Percentiles rank a stretch among this genome's conserved stretches.
Evolutionary conservation across 352 stramenopile genomes (phyloP).

Genomic region (Globisporangium heterothallicum): DNA sequence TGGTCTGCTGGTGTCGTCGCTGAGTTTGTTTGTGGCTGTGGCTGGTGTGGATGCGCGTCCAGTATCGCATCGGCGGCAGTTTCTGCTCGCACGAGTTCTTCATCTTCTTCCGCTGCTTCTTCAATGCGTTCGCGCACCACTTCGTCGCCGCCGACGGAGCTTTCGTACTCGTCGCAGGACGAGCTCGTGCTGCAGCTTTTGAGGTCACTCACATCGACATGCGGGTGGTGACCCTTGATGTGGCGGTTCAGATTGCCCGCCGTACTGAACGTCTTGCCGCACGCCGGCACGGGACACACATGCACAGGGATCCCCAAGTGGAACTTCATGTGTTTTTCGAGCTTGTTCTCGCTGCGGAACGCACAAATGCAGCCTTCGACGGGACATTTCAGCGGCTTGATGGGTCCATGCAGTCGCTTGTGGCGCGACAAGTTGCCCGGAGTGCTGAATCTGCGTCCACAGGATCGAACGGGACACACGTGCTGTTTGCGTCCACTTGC

Average conservation of each 20-base stretch:
- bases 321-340: constrained; percentile 64
- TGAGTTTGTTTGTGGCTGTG: not conserved
- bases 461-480: constrained; percentile 43
- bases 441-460: constrained; percentile 46
- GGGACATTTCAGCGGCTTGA: constrained; percentile 44
- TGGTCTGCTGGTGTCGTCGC: constrained; percentile 12
- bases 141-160: constrained; percentile 22
- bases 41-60: not conserved
- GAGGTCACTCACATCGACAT: constrained; percentile 17
- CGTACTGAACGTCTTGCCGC: constrained; percentile 60
- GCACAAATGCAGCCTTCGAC: constrained; percentile 40
- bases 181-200: constrained; percentile 15
- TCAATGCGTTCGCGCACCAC: constrained; percentile 6
- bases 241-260: constrained; percentile 54
- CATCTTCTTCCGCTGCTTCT: not conserved
- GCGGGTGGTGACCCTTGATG: constrained; percentile 48
- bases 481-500: constrained; percentile 27
- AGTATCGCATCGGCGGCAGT: not conserved
- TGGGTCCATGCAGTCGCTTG: constrained; percentile 48
- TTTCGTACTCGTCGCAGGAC: constrained; percentile 22
- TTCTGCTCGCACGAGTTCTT: not conserved
- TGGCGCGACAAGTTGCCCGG: constrained; percentile 54
- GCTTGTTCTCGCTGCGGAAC: constrained; percentile 52
- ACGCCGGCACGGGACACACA: constrained; percentile 30
- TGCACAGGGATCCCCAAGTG: constrained; percentile 45